Evolutionary conservation across 129 eudicot species (phyloP), one percentile per base, ranked within the genome.

Genomic region (Flaveria trinervia): DNA sequence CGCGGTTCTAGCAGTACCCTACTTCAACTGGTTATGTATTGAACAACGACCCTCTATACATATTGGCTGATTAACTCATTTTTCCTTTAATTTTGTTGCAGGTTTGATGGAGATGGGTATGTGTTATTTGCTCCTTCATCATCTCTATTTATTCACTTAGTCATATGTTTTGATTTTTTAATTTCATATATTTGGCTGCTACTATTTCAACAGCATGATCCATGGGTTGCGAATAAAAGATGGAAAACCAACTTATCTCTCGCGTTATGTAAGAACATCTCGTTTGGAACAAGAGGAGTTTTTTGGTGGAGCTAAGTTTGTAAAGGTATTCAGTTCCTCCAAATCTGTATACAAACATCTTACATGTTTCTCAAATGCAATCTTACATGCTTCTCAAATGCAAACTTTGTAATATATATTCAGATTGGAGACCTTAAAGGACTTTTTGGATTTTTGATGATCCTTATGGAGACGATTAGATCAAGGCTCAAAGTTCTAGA

Each of bases 21-120:
- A 11, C 15, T 14, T 13, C 0, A 49, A 49, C 6, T 49, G 1
- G 15, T 13, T 46, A 9, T 46, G 51, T 46, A 46, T 46, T 46
- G 12, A 13, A 46, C 12, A 12, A 9, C 13, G 15, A 1, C 48
- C 48, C 12, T 44, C 10, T 10, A 44, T 9, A 44, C 48, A 10
- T 44, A 10, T 36, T 7, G 41, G 41, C 41, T 36, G 7, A 36
- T 45, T 45, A 36, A 52, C 22, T 52, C 16, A 52, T n/a, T 3
- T 1, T 52, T 52, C n/a, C 17, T 52, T n/a, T 16, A 15, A n/a
- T 15, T 52, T 52, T 52, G 9, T 17, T 89, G 92, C 87, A 93
- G 98, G 98, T 93, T 93, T 75, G 98, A 93, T 71, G 98, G 98
- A 87, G 98, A 93, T 84, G 98, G 98, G 98, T 93, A 74, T 43